A percentile compares a stretch with the other conserved stretches of the same genome.
phyloP scores from a whole-genome alignment of 2,329 filamentous ascomycete genomes.

The Talaromyces marneffei region DNA sequence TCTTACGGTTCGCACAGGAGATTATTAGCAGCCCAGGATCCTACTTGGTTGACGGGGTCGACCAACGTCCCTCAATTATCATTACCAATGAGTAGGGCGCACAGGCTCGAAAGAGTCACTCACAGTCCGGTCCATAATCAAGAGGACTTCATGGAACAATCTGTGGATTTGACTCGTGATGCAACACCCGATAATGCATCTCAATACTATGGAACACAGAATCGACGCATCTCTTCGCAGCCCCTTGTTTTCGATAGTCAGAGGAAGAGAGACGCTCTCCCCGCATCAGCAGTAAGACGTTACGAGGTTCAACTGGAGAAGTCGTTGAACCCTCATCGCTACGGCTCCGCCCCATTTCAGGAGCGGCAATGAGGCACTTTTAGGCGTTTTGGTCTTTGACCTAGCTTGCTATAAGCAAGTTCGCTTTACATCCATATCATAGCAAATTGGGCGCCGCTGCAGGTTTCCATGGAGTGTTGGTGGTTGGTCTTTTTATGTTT shows the following conservation, averaged over 20 bases:
- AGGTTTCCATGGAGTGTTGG: neutral
- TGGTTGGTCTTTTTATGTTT: neutral
- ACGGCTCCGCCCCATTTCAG: slow-evolving; percentile 16
- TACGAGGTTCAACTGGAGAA: slow-evolving; percentile 16
- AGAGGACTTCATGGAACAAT: neutral
- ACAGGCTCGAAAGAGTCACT: neutral
- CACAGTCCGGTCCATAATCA: neutral
- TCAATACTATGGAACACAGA: neutral
- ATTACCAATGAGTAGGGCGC: neutral
- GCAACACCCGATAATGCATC: neutral
- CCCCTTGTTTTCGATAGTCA: slow-evolving; percentile 3
- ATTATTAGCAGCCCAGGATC: slow-evolving; percentile 31
- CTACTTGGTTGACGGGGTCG: slow-evolving; percentile 14
- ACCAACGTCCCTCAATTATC: neutral
- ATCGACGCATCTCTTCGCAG: slow-evolving; percentile 6
- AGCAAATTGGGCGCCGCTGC: neutral
- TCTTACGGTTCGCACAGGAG: slow-evolving; percentile 17
- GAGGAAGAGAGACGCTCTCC: slow-evolving; percentile 12
- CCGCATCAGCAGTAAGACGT: slow-evolving; percentile 16
- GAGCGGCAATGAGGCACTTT: neutral
- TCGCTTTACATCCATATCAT: neutral
- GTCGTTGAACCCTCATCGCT: slow-evolving; percentile 20
- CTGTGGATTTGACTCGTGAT: neutral
- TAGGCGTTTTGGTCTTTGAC: neutral
- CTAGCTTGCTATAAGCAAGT: neutral